Base-by-base conservation (phyloP, 805 yeast genomes). In the Nakazawaea ernobii region DNA sequence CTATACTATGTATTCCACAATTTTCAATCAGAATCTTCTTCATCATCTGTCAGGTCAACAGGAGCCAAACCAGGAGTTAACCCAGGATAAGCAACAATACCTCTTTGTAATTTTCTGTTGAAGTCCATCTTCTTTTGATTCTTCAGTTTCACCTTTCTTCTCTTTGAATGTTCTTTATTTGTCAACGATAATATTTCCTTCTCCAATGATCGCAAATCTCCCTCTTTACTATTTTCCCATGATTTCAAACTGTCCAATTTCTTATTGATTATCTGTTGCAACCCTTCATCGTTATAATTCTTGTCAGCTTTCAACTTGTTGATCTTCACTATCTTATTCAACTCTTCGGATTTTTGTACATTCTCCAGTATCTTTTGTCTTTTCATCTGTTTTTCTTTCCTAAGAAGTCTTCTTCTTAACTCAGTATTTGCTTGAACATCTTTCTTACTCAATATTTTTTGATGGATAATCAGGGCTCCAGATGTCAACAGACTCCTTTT, bases 21-120 rank as follows among this genome's bases (percentile, higher is more conserved):
- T 5, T 20, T 4, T 30, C 30, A 36, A 35, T 41, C 51, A 7
- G 43, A 26, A n/a, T 40, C 49, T 20, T 42, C 50, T 27, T 59
- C 79, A 49, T 79, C 81, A 54, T 79, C 83, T 39, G 77, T 74
- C 53, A 72, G 69, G 32, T 81, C 91, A 24, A 86, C 90, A 30
- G 94, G 94, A 1, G 94, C 95, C 63, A 86, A 73, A 52, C 95
- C 95, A 1, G 94, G 95, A 0, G 95, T 86, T 47, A 86, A 70
- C 27, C 94, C 92, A 36, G 86, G 76, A 51, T 67, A 65, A 3
- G 77, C 62, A 52, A 74, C 63, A 33, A 60, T 55, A 17, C 79
- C 80, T 43, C 66, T 64, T 48, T 70, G 61, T 45, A 74, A 61
- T 57, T 71, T 73, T 29, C 66, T 61, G 42, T 69, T 63, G 59